Conservation (phyloP, 148 eudicot species). For the Selenicereus undatus region DNA sequence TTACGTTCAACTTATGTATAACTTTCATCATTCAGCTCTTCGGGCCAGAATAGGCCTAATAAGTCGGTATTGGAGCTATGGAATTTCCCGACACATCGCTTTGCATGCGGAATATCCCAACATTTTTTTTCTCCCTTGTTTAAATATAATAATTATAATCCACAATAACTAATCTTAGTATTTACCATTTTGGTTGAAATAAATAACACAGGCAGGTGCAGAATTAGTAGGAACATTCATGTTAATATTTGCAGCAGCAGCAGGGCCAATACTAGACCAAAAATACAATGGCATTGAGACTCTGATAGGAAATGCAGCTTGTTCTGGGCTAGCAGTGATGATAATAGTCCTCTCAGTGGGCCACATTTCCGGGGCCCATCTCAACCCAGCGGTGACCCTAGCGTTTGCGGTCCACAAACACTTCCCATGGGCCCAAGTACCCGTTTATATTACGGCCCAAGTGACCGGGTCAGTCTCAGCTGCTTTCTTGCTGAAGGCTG, state of each 20-base stretch:
- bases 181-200: neutral
- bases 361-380: slow-evolving; percentile 43
- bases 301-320: slow-evolving; percentile 39
- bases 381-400: slow-evolving; percentile 37
- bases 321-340: slow-evolving; percentile 37
- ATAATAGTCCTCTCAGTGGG: slow-evolving; percentile 31
- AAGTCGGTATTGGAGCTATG: too few relatives aligned
- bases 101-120: too few relatives aligned
- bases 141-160: too few relatives aligned
- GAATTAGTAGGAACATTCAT: slow-evolving; percentile 43
- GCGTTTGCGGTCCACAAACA: slow-evolving; percentile 33
- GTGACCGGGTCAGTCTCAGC: slow-evolving; percentile 29
- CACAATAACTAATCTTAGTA: neutral
- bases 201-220: slow-evolving; percentile 26
- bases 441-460: slow-evolving; percentile 32
- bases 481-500: slow-evolving; percentile 31
- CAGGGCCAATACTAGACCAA: slow-evolving; percentile 40
- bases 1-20: too few relatives aligned
- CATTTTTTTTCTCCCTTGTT: too few relatives aligned
- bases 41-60: too few relatives aligned
- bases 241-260: slow-evolving; percentile 38
- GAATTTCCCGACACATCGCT: too few relatives aligned
- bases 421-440: slow-evolving; percentile 42
- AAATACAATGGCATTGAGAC: slow-evolving; percentile 30
- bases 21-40: too few relatives aligned